phyloP scores from a whole-genome alignment of 352 stramenopile genomes.

The Phytophthora brassicae region DNA sequence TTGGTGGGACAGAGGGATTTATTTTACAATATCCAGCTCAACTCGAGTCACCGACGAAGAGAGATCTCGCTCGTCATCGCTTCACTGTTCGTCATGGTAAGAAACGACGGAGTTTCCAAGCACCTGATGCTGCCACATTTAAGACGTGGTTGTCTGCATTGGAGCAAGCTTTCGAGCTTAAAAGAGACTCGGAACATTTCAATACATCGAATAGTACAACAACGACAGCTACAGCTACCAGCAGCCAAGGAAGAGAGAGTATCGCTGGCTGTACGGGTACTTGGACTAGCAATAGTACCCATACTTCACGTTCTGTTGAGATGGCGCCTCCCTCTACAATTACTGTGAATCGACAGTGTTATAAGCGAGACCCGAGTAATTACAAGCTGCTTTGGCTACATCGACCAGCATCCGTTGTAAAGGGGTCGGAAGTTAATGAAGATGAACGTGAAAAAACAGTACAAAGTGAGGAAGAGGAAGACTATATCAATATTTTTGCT shows the following conservation, averaged over 20 bases:
- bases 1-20: no score
- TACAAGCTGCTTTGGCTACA: slow-evolving; percentile 23
- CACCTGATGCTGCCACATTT: slow-evolving; percentile 25
- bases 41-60: slow-evolving; percentile 18
- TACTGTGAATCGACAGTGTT: slow-evolving; percentile 13
- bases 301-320: neutral
- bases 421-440: neutral
- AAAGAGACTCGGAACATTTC: neutral
- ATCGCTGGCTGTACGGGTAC: slow-evolving; percentile 2
- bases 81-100: slow-evolving; percentile 29
- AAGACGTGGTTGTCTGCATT: slow-evolving; percentile 19
- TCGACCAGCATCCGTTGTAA: slow-evolving; percentile 4
- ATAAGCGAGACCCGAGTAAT: slow-evolving; percentile 22
- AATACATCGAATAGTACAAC: slow-evolving; percentile 6
- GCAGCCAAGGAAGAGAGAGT: slow-evolving; percentile 3
- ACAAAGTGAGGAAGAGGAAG: slow-evolving; percentile 1
- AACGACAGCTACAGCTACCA: slow-evolving; percentile 14
- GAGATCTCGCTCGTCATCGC: slow-evolving; percentile 21
- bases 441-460: neutral
- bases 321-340: slow-evolving; percentile 12
- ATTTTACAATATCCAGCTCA: no score
- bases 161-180: slow-evolving; percentile 20
- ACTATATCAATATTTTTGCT: neutral
- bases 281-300: neutral
- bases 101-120: slow-evolving; percentile 27